Conservation (phyloP, 176 grass and related monocot species). For the Eleusine coracana region DNA sequence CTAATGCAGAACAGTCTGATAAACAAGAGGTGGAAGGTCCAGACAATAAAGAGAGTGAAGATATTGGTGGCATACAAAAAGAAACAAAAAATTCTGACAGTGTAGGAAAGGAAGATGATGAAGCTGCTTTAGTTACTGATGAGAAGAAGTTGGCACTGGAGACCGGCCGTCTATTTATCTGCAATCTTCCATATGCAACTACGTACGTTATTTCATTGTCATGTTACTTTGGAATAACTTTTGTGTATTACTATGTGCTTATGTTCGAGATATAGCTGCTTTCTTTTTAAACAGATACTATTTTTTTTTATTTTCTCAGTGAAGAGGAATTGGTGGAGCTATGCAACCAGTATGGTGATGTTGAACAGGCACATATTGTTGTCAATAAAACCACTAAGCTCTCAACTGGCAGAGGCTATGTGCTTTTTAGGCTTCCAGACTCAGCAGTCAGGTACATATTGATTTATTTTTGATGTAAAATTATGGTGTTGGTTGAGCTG, state of each 20-base stretch:
- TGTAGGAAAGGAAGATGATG: conserved; percentile 48
- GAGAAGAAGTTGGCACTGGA: conserved; percentile 83
- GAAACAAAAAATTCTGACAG: conserved; percentile 37
- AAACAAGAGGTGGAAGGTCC: conserved; percentile 33
- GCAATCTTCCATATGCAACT: conserved; percentile 92
- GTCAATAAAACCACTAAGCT: conserved; percentile 84
- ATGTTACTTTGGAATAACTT: conserved; percentile 25
- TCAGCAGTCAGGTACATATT: conserved; percentile 76
- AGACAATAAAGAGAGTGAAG: conserved; percentile 44
- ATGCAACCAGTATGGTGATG: conserved; percentile 75
- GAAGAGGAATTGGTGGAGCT: conserved; percentile 86
- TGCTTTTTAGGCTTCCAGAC: conserved; percentile 81
- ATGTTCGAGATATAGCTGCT: conserved; percentile 30
- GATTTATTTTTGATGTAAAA: conserved; percentile 16
- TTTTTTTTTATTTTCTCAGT: conserved; percentile 55
- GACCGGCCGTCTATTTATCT: conserved; percentile 81
- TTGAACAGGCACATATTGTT: conserved; percentile 82
- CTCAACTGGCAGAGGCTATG: conserved; percentile 88
- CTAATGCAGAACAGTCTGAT: conserved; percentile 9
- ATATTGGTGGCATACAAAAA: conserved; percentile 30
- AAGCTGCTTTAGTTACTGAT: conserved; percentile 56
- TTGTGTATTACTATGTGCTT: conserved; percentile 26
- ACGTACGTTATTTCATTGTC: conserved; percentile 50
- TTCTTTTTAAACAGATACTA: conserved; percentile 23
- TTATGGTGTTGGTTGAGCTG: background rate